A percentile compares a stretch with the other conserved stretches of the same genome.
phyloP scores from a whole-genome alignment of 2,329 filamentous ascomycete species.

The Exophiala viscosa region DNA sequence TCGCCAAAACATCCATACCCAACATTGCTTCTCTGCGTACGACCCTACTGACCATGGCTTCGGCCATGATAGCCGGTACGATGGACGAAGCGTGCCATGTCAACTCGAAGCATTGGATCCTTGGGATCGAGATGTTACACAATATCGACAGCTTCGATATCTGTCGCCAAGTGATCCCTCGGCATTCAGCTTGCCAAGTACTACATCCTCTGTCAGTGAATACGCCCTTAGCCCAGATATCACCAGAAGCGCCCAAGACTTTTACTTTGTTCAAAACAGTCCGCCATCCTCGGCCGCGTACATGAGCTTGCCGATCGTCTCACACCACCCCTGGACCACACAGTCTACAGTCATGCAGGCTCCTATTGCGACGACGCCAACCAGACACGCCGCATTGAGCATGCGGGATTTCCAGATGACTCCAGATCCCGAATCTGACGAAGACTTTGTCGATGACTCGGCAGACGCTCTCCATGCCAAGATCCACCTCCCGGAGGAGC shows the following conservation, averaged over 20 bases:
- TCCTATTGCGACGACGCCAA: background rate
- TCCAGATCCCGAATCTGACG: slow-evolving; percentile 16
- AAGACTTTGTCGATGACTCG: slow-evolving; percentile 11
- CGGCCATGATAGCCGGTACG: background rate
- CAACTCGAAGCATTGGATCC: slow-evolving; percentile 2
- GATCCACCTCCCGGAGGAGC: slow-evolving; percentile 22
- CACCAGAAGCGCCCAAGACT: slow-evolving; percentile 1
- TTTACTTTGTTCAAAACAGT: background rate
- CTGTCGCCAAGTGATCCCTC: slow-evolving; percentile 18
- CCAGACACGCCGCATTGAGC: slow-evolving; percentile 12
- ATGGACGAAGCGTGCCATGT: background rate
- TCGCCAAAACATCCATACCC: background rate
- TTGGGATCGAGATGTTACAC: slow-evolving; percentile 4
- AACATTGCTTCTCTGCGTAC: slow-evolving; percentile 7
- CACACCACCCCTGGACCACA: slow-evolving; percentile 4
- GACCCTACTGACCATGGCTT: slow-evolving; percentile 22
- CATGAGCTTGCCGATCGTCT: background rate
- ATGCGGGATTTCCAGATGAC: slow-evolving; percentile 24
- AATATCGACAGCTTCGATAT: slow-evolving; percentile 15
- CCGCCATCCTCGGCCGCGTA: background rate
- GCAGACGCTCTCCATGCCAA: slow-evolving; percentile 6
- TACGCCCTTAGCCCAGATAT: slow-evolving; percentile 22
- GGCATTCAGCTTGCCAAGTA: slow-evolving; percentile 16
- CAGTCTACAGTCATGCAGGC: slow-evolving; percentile 1
- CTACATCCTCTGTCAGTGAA: slow-evolving; percentile 18